These are phyloP conservation scores for Erysimum pusillum DNA, from an alignment of 441 rosid genomes.

Conservation along the genomic window DNA sequence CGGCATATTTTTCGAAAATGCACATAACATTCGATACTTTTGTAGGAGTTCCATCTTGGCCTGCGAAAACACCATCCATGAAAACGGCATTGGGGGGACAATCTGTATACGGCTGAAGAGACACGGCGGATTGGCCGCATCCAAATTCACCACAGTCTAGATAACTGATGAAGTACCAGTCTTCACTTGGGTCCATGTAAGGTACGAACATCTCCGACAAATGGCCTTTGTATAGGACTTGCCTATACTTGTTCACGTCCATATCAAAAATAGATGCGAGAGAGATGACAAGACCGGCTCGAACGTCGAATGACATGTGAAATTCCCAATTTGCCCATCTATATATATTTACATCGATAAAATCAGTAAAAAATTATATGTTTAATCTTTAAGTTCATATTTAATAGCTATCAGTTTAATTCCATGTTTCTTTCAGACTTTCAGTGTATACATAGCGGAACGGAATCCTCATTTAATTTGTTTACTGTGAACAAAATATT, in stretches of 20 bases:
- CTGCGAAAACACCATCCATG: slow-evolving; percentile 52
- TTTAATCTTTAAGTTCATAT: no score
- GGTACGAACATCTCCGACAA: slow-evolving; percentile 68
- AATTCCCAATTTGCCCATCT: slow-evolving; percentile 77
- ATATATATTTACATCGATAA: no score
- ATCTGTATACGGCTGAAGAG: slow-evolving; percentile 54
- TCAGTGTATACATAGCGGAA: no score
- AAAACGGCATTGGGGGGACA: slow-evolving; percentile 68
- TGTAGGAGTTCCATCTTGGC: slow-evolving; percentile 53
- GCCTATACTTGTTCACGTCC: slow-evolving; percentile 47
- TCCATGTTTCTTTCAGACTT: no score
- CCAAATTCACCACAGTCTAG: slow-evolving; percentile 69
- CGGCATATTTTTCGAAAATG: slow-evolving; percentile 70
- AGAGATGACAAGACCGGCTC: slow-evolving; percentile 63
- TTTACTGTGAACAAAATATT: no score
- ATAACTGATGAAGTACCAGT: no score
- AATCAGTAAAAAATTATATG: no score
- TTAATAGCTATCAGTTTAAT: no score
- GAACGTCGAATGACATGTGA: slow-evolving; percentile 64
- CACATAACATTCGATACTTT: slow-evolving; percentile 55
- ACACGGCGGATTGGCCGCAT: slow-evolving; percentile 53
- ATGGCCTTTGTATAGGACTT: slow-evolving; percentile 62
- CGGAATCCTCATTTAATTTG: no score
- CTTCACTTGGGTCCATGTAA: slow-evolving; percentile 67
- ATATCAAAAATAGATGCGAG: slow-evolving; percentile 62